These are phyloP conservation scores for Rhizoclosmatium globosum DNA, from an alignment of 192 early-diverging fungal species.

Conservation along the genomic window DNA sequence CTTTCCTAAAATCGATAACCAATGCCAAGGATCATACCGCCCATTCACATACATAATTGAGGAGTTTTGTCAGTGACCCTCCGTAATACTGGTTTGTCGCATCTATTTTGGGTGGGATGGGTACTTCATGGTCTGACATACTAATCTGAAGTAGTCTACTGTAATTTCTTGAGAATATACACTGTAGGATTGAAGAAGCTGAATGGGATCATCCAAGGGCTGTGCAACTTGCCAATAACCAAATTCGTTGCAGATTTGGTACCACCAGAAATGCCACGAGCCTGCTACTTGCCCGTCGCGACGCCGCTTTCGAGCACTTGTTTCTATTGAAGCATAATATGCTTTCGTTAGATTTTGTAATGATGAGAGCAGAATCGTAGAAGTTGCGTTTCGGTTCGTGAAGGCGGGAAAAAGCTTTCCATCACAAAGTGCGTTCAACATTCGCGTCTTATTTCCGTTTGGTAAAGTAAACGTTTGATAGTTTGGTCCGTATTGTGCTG, in stretches of 20 bases:
- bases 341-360: slow-evolving; percentile 1
- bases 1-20: slow-evolving; percentile 22
- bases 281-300: no score
- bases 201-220: background rate
- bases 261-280: slow-evolving; percentile 18
- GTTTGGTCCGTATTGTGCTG: background rate
- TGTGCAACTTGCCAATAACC: slow-evolving; percentile 23
- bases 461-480: no score
- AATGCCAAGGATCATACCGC: slow-evolving; percentile 30
- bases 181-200: slow-evolving; percentile 13
- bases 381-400: background rate
- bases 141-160: background rate
- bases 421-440: slow-evolving; percentile 7
- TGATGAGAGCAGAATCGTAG: background rate
- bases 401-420: slow-evolving; percentile 28
- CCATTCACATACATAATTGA: slow-evolving; percentile 29
- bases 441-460: background rate
- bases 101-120: background rate
- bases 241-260: slow-evolving; percentile 32
- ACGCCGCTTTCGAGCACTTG: background rate
- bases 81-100: background rate
- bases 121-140: background rate
- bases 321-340: background rate
- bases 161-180: slow-evolving; percentile 19
- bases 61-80: background rate